Evolutionary conservation across 2,329 filamentous ascomycete species (phyloP).

Genomic region (Fusarium mundagurra): DNA sequence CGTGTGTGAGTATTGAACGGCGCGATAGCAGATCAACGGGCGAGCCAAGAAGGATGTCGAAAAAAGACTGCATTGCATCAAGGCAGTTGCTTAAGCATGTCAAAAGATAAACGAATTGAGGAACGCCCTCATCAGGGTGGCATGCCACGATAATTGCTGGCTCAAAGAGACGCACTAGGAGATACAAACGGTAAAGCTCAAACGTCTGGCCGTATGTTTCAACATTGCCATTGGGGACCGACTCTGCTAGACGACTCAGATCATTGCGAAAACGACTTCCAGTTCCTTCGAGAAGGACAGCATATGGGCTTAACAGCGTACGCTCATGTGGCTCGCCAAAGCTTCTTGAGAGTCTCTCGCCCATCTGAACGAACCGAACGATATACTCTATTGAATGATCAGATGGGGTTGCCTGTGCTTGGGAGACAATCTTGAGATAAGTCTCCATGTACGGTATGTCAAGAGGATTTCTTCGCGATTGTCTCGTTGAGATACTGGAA

Average conservation of each 20-base stretch:
- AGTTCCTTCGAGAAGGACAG: conserved; percentile 47
- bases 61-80: conserved; percentile 47
- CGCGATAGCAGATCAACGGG: conserved; percentile 36
- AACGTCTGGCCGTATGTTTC: conserved; percentile 26
- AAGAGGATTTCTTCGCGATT: conserved; percentile 48
- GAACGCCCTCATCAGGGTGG: conserved; percentile 39
- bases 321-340: conserved; percentile 47
- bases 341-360: conserved; percentile 47
- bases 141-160: conserved; percentile 49
- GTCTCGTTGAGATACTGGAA: conserved; percentile 50
- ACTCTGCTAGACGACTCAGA: conserved; percentile 47
- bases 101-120: conserved; percentile 42
- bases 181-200: conserved; percentile 48
- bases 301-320: conserved; percentile 43
- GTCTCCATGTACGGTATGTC: conserved; percentile 46
- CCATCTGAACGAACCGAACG: conserved; percentile 49
- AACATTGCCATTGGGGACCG: conserved; percentile 30
- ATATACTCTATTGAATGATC: conserved; percentile 49
- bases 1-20: conserved; percentile 34
- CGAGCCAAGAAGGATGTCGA: conserved; percentile 45
- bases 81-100: conserved; percentile 51
- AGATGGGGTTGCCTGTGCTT: conserved; percentile 37
- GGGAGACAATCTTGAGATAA: conserved; percentile 46
- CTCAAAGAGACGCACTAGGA: conserved; percentile 52
- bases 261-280: conserved; percentile 47